A percentile compares a stretch with the other conserved stretches of the same genome.
Evolutionary conservation across 306 rosid genomes (phyloP).

Genomic region (Lithocarpus polystachyus): DNA sequence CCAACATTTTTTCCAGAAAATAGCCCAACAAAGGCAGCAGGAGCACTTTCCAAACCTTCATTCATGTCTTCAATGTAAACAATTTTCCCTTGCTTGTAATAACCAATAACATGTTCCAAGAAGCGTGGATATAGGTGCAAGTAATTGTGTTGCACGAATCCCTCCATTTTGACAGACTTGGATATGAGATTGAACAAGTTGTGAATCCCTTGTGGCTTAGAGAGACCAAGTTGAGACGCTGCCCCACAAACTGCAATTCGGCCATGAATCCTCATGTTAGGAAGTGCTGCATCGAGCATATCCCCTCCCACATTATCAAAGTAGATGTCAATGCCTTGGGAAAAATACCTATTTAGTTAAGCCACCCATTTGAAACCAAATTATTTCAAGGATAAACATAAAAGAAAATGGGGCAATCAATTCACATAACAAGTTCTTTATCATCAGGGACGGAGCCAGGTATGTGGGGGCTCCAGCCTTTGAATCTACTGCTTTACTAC

Average conservation of each 20-base stretch:
- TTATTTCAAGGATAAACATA: not conserved
- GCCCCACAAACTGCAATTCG: conserved; percentile 55
- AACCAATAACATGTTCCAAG: too few species aligned
- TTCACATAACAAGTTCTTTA: not conserved
- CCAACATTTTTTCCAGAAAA: too few species aligned
- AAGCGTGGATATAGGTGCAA: conserved; percentile 12
- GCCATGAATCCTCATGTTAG: conserved; percentile 52
- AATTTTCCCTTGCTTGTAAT: too few species aligned
- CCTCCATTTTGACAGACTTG: conserved; percentile 47
- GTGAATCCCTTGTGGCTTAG: conserved; percentile 26
- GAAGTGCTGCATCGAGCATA: conserved; percentile 57
- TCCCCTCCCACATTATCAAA: conserved; percentile 76
- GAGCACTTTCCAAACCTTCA: too few species aligned
- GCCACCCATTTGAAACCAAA: not conserved
- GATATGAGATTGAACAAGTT: conserved; percentile 7
- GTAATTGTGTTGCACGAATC: conserved; percentile 41
- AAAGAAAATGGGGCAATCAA: not conserved
- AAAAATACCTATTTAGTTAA: conserved; percentile 37
- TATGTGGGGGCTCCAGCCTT: too few species aligned
- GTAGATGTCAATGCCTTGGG: conserved; percentile 64
- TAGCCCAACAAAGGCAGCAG: too few species aligned
- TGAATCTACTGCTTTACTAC: too few species aligned
- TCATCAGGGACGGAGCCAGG: not conserved
- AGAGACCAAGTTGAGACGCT: conserved; percentile 46
- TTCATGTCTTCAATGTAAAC: too few species aligned